Percentiles rank a stretch among this genome's conserved stretches.
phyloP scores from a whole-genome alignment of 495 filamentous ascomycete species.

The Hypomontagnella monticulosa region DNA sequence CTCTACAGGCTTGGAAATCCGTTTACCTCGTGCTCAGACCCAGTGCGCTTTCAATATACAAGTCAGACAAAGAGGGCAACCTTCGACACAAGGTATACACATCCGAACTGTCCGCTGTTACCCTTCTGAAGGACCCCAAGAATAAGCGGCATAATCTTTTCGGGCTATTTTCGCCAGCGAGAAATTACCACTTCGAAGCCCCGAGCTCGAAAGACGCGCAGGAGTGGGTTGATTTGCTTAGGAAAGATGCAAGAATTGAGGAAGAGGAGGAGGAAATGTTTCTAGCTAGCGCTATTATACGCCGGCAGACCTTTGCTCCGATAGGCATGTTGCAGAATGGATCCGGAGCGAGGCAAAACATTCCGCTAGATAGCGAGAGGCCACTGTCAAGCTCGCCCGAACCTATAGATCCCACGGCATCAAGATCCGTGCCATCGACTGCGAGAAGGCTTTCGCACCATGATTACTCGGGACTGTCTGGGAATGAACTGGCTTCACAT shows the following conservation, averaged over 20 bases:
- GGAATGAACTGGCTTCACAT: constrained; percentile 84
- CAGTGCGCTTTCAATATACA: constrained; percentile 95
- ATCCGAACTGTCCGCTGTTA: constrained; percentile 90
- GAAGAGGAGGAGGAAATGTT: constrained; percentile 86
- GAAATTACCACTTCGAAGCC: constrained; percentile 90
- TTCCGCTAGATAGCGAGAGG: constrained; percentile 46
- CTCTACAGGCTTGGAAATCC: constrained; percentile 79
- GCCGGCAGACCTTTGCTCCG: constrained; percentile 50
- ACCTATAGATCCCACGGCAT: constrained; percentile 52
- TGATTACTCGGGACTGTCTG: constrained; percentile 78
- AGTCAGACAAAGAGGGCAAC: constrained; percentile 86
- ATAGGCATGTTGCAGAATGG: constrained; percentile 20
- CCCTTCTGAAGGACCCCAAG: constrained; percentile 86
- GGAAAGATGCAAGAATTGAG: constrained; percentile 79
- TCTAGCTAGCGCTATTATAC: constrained; percentile 66
- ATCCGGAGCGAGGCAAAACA: constrained; percentile 7
- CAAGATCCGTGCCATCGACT: constrained; percentile 49
- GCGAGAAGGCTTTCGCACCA: constrained; percentile 59
- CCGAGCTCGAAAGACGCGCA: constrained; percentile 75
- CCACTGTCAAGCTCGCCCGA: constrained; percentile 72
- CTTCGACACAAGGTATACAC: constrained; percentile 87
- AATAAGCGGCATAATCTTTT: constrained; percentile 83
- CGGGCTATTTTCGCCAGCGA: constrained; percentile 89
- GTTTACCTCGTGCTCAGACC: constrained; percentile 91
- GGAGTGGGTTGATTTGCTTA: constrained; percentile 87